Evolutionary conservation across 148 eudicot genomes (phyloP), one percentile per base, ranked within the genome.

Genomic region (Heliosperma pusillum): DNA sequence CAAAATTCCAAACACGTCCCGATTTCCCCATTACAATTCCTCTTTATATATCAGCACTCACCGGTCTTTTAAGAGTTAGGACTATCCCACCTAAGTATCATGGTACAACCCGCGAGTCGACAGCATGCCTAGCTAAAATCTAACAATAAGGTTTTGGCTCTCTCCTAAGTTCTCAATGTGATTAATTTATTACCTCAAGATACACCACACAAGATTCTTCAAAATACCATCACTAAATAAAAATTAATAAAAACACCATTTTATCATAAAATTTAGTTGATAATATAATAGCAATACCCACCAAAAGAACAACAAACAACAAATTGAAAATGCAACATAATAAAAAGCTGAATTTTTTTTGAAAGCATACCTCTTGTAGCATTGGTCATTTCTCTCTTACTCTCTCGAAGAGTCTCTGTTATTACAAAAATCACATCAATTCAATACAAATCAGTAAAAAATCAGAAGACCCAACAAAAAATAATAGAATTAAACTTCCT

Each of bases 301-400:
- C 4, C 58, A 64, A 63, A 19, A 5, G 8, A 36, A 47, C 0
- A 44, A 57, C 22, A 30, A 40, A 13, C 4, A 71, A 70, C 16
- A 77, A 50, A 71, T 0, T 45, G 20, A 53, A 27, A 50, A 45
- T 17, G 24, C 12, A 52, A 70, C 17, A 13, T 7, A 26, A 13
- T 5, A 0, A 5, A 2, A 40, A 56, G 26, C 1, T 13, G 17
- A 22, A 36, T 25, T n/a, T 25, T n/a, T 42, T 26, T 10, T 62
- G 10, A 52, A 58, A 53, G 10, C 68, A 74, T 86, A 93, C 98
- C 98, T 91, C 97, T 86, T 70, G 98, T 91, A 69, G 98, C 98
- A 82, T 89, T 85, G 40, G 95, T 47, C 98, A 93, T 93, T 60
- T 93, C 98, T 74, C 93, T 76, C 86, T 89, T 93, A 76, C 98